A percentile compares a stretch with the other conserved stretches of the same genome.
Evolutionary conservation across 1,284 basidiomycete species (phyloP).

Genomic region (Papiliotrema laurentii): DNA sequence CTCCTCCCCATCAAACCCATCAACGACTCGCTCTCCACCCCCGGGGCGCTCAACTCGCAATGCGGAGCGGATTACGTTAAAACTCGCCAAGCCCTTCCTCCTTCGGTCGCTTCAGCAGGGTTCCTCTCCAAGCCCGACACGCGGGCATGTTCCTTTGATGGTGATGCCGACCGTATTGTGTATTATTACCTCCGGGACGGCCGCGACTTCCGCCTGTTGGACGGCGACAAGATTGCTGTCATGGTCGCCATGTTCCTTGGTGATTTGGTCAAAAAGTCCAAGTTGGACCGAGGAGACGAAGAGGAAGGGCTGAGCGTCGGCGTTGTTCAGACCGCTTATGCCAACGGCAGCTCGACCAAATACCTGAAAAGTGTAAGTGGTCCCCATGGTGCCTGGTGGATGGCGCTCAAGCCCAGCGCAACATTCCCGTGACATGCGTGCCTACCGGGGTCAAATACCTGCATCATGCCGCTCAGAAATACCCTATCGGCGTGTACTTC

Average conservation of each 20-base stretch:
- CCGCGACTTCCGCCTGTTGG: constrained; percentile 77
- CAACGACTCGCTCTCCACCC: constrained; percentile 63
- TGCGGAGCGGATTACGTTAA: constrained; percentile 99
- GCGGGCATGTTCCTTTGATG: constrained; percentile 88
- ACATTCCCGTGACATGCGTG: constrained; percentile 86
- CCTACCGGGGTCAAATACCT: constrained; percentile 97
- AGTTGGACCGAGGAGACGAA: constrained; percentile 49
- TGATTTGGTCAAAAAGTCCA: constrained; percentile 78
- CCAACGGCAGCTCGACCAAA: constrained; percentile 94
- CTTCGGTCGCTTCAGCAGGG: constrained; percentile 31
- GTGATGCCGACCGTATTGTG: constrained; percentile 95
- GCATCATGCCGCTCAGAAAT: constrained; percentile 93
- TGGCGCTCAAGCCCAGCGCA: constrained; percentile 23
- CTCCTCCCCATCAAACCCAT: constrained; percentile 51
- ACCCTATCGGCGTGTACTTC: constrained; percentile 95
- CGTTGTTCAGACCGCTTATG: constrained; percentile 97
- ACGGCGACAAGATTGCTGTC: constrained; percentile 97
- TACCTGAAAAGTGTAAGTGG: constrained; percentile 71
- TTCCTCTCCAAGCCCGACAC: constrained; percentile 64
- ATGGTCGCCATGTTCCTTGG: constrained; percentile 90
- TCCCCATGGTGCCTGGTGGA: neutral
- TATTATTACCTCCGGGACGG: constrained; percentile 77
- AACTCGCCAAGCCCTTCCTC: constrained; percentile 79
- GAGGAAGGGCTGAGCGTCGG: constrained; percentile 65
- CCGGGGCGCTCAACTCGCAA: constrained; percentile 73